Evolutionary conservation across 1,284 basidiomycete species (phyloP), one percentile per base, ranked within the genome.

Genomic region (Ceratobasidium sp.): DNA sequence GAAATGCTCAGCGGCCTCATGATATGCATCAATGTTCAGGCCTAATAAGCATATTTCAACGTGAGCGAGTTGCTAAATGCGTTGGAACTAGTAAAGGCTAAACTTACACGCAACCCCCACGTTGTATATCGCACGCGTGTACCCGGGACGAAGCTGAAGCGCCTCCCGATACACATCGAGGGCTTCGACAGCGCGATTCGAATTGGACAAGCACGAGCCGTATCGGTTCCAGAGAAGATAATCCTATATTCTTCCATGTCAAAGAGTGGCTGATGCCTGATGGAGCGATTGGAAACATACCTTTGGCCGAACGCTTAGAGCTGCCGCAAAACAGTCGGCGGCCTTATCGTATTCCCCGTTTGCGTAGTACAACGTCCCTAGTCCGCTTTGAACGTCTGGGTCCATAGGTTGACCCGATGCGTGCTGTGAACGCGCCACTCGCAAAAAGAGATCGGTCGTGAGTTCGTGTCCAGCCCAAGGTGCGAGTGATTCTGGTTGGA

Each of bases 1-100:
- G 77, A 99, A 90, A 78, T 99, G 97, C 75, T 99, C 97, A 1
- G 93, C 93, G 0, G 97, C 96, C 80, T 99, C 96, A 75, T 93
- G 90, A 77, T 94, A 86, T 6, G 95, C 94, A 19, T 95, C 95
- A 56, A 99, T 95, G 76, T 99, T 99, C 71, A 99, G 78, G 76
- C 93, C 93, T 91, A 71, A 56, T 39, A 23, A 33, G 4, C 59
- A 50, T 29, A 29, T 47, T 33, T 7, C 16, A 25, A 36, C 36
- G 53, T 41, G 23, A 58, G 71, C 8, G 41, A 54, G 46, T 56
- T 36, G 23, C 41, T 23, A 39, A 8, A 9, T 25, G 54, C n/a
- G 33, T 36, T 11, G 33, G 11, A 36, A 36, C 39, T 36, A 36
- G 42, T n/a, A 49, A 27, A 82, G 85, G 74, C 39, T 50, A 36